These are phyloP conservation scores for Crepidotus variabilis DNA, from an alignment of 768 basidiomycete species.

Conservation along the genomic window DNA sequence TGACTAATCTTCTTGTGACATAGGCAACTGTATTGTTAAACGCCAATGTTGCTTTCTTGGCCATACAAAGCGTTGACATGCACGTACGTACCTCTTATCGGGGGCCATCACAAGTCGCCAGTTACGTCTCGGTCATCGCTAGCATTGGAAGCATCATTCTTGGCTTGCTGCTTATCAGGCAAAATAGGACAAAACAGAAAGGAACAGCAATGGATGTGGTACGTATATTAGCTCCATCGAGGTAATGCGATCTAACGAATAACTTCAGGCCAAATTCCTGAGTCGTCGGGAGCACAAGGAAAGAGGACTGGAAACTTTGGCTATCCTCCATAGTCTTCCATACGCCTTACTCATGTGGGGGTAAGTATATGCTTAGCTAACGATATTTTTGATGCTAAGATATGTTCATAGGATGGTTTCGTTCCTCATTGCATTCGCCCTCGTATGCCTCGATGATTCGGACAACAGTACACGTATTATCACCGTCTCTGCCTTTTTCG, in stretches of 20 bases:
- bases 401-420: slow-evolving; percentile 15
- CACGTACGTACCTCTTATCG: slow-evolving; percentile 10
- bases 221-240: neutral
- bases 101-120: slow-evolving; percentile 36
- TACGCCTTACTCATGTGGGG: slow-evolving; percentile 25
- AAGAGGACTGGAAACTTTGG: slow-evolving; percentile 17
- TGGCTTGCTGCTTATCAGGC: slow-evolving; percentile 38
- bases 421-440: slow-evolving; percentile 22
- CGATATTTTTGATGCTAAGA: neutral
- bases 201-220: neutral
- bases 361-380: slow-evolving; percentile 10
- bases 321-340: slow-evolving; percentile 24
- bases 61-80: slow-evolving; percentile 37
- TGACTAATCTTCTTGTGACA: neutral
- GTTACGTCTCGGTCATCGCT: slow-evolving; percentile 41
- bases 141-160: slow-evolving; percentile 43
- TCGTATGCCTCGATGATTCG: slow-evolving; percentile 20
- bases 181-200: slow-evolving; percentile 8
- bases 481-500: slow-evolving; percentile 10
- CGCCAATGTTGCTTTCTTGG: slow-evolving; percentile 54
- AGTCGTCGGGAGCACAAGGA: neutral
- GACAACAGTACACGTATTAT: slow-evolving; percentile 11
- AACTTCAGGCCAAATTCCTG: neutral
- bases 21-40: slow-evolving; percentile 55
- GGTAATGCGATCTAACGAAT: neutral